A percentile compares a stretch with the other conserved stretches of the same genome.
These are phyloP conservation scores for Alternaria gaisen DNA, from an alignment of 2,329 filamentous ascomycete genomes.

Conservation along the genomic window DNA sequence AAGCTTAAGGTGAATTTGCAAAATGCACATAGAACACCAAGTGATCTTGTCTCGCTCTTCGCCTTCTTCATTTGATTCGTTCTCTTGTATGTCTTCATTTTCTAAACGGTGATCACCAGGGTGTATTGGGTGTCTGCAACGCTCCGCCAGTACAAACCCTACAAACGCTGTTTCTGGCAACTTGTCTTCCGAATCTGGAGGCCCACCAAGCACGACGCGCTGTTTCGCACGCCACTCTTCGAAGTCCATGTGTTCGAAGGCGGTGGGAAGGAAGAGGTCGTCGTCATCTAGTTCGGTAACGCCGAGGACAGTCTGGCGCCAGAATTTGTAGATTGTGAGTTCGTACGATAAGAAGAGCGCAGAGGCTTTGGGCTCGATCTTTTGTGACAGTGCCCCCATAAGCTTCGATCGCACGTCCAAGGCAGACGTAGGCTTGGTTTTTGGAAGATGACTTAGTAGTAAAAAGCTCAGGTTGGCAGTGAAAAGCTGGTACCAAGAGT, in stretches of 20 bases:
- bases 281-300: background rate
- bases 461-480: background rate
- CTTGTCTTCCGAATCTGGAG: background rate
- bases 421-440: background rate
- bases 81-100: background rate
- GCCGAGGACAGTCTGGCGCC: background rate
- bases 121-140: slow-evolving; percentile 12
- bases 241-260: slow-evolving; percentile 19
- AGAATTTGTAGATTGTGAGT: slow-evolving; percentile 6
- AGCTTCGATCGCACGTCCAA: background rate
- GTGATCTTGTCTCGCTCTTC: background rate
- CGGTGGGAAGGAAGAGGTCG: slow-evolving; percentile 5
- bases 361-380: background rate
- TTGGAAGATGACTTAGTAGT: background rate
- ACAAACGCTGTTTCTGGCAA: background rate
- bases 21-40: slow-evolving; percentile 19
- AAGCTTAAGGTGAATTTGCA: slow-evolving; percentile 16
- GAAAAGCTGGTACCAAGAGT: background rate
- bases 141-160: background rate
- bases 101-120: slow-evolving; percentile 9
- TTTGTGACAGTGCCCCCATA: background rate
- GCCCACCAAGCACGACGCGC: background rate
- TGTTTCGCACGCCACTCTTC: slow-evolving; percentile 9
- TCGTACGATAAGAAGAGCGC: slow-evolving; percentile 1
- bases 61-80: background rate